Conservation (phyloP, 2,329 filamentous ascomycete genomes). For the Exutisphaerella laricina region DNA sequence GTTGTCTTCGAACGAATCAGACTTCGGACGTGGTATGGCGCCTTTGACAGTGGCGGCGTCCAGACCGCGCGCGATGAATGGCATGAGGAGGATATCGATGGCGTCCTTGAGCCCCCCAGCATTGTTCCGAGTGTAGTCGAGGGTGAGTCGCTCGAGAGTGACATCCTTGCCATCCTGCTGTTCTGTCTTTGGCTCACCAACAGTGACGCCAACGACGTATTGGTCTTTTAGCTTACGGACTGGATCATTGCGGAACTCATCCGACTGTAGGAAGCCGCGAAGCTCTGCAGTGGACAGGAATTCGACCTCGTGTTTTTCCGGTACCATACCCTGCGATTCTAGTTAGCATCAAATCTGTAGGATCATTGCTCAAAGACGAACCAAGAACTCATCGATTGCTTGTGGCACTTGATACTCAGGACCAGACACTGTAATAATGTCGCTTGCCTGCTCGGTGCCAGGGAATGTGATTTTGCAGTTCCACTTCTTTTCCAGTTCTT, state of each 20-base stretch:
- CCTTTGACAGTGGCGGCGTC: constrained; percentile 83
- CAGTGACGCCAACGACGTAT: constrained; percentile 81
- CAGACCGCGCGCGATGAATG: constrained; percentile 82
- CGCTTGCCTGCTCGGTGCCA: constrained; percentile 93
- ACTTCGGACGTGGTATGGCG: constrained; percentile 95
- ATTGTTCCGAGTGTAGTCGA: constrained; percentile 87
- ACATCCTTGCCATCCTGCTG: constrained; percentile 37
- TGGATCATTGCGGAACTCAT: constrained; percentile 74
- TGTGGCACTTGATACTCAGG: constrained; percentile 98
- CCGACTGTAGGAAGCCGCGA: constrained; percentile 73
- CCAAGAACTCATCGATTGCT: constrained; percentile 90
- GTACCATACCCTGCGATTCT: constrained; percentile 74
- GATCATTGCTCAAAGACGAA: constrained; percentile 36
- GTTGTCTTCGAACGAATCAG: constrained; percentile 96
- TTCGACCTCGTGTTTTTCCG: constrained; percentile 87
- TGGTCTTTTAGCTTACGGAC: constrained; percentile 80
- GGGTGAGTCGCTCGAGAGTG: constrained; percentile 44
- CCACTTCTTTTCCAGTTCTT: constrained; percentile 96
- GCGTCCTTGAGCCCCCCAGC: constrained; percentile 92
- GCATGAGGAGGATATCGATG: constrained; percentile 84
- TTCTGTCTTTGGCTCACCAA: constrained; percentile 50
- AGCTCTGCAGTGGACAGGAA: constrained; percentile 71
- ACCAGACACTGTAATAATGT: constrained; percentile 90
- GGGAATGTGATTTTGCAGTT: constrained; percentile 99
- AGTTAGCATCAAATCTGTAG: constrained; percentile 27